Conservation (phyloP, 202 grass and related monocot genomes). For the Schoenoplectus triqueter region DNA sequence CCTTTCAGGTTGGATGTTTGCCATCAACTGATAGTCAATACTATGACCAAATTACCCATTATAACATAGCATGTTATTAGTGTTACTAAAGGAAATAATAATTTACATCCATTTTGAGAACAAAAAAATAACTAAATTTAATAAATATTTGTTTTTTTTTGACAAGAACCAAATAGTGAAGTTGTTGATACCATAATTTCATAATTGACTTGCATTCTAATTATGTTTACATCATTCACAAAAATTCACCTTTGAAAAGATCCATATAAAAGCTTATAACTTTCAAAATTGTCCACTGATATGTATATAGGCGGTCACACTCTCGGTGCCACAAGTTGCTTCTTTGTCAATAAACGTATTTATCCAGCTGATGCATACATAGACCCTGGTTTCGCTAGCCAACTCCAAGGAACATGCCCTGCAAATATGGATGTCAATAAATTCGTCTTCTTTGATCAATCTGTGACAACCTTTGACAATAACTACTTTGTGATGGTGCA, state of each 20-base stretch:
- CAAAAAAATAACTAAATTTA: neutral
- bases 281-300: no score
- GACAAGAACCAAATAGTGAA: no score
- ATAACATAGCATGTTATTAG: no score
- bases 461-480: constrained; percentile 66
- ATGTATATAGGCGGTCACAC: constrained; percentile 59
- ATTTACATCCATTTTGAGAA: no score
- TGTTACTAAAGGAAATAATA: no score
- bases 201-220: no score
- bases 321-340: constrained; percentile 73
- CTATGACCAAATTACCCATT: no score
- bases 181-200: no score
- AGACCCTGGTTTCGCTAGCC: constrained; percentile 16
- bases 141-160: no score
- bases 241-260: no score
- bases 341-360: constrained; percentile 49
- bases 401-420: constrained; percentile 35
- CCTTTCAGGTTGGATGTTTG: constrained; percentile 51
- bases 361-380: constrained; percentile 35
- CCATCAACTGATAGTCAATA: neutral
- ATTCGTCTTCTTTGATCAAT: constrained; percentile 69
- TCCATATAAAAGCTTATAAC: no score
- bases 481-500: constrained; percentile 55
- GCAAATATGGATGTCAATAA: constrained; percentile 36
- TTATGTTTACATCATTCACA: neutral